These are phyloP conservation scores for Apium graveolens DNA, from an alignment of 129 eudicot species.

Conservation along the genomic window DNA sequence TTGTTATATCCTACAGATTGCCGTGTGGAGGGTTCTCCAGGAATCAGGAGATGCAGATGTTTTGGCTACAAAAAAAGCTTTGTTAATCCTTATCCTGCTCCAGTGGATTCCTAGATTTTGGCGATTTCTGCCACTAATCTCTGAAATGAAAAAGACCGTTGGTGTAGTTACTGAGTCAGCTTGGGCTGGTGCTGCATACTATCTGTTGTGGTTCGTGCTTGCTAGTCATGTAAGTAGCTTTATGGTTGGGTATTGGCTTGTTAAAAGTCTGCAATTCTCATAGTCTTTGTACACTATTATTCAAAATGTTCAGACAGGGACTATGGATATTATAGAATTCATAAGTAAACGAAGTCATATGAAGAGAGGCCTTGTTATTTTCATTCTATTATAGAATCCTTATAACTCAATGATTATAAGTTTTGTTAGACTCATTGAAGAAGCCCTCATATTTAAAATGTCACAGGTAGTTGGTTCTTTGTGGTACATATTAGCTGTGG, in stretches of 20 bases:
- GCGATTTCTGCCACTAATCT: slow-evolving; percentile 60
- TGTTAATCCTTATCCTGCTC: slow-evolving; percentile 45
- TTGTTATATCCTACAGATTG: slow-evolving; percentile 41
- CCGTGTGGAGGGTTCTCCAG: slow-evolving; percentile 67
- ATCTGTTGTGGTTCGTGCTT: slow-evolving; percentile 78
- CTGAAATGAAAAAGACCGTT: slow-evolving; percentile 74
- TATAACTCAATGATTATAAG: no score
- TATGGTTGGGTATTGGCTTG: slow-evolving; percentile 4
- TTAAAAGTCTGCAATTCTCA: neutral
- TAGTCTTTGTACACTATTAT: neutral
- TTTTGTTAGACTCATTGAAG: neutral
- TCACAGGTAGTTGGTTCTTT: slow-evolving; percentile 76
- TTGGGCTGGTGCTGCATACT: slow-evolving; percentile 94
- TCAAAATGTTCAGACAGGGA: neutral
- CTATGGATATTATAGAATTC: neutral
- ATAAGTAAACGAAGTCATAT: neutral
- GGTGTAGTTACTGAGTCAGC: slow-evolving; percentile 90
- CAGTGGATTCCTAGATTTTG: slow-evolving; percentile 75
- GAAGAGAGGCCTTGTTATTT: neutral
- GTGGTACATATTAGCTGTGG: slow-evolving; percentile 87
- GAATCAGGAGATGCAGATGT: slow-evolving; percentile 51
- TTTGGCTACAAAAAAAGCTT: slow-evolving; percentile 57
- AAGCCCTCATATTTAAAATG: neutral
- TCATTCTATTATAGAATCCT: neutral
- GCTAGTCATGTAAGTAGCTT: slow-evolving; percentile 80